Percentiles rank a stretch among this genome's conserved stretches.
Evolutionary conservation across 441 rosid species (phyloP).

Genomic region (Adansonia rubrostipa): DNA sequence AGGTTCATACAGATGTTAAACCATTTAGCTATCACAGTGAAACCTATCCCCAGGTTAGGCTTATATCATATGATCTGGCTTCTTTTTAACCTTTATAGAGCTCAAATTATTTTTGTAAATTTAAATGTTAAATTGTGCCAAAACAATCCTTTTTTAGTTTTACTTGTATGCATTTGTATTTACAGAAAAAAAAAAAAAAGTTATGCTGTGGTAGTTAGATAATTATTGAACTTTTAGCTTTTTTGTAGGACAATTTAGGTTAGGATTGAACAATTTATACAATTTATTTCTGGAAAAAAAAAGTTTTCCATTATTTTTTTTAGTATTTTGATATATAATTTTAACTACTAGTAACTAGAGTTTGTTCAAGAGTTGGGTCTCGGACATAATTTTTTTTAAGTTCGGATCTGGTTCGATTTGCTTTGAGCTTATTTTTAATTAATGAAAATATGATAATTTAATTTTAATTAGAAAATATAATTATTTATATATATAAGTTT

Average conservation of each 20-base stretch:
- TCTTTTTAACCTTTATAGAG: constrained; percentile 25
- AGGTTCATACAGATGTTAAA: constrained; percentile 30
- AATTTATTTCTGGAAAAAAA: constrained; percentile 38
- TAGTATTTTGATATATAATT: constrained; percentile 5
- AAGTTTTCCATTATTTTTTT: constrained; percentile 15
- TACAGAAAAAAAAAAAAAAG: constrained; percentile 34
- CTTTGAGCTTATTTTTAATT: too few species aligned
- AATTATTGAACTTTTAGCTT: constrained; percentile 31
- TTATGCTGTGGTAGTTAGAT: constrained; percentile 15
- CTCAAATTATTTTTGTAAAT: constrained; percentile 27
- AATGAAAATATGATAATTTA: too few species aligned
- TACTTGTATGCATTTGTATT: constrained; percentile 41
- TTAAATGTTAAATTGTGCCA: constrained; percentile 30
- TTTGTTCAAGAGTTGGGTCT: too few species aligned
- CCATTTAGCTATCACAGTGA: constrained; percentile 27
- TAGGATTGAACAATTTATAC: constrained; percentile 28
- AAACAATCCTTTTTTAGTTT: constrained; percentile 39
- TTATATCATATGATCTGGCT: constrained; percentile 35
- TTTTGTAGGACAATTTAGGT: constrained; percentile 25
- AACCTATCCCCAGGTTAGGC: constrained; percentile 54
- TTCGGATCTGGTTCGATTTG: too few species aligned
- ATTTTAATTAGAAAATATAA: too few species aligned
- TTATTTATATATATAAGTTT: too few species aligned
- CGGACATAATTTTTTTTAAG: too few species aligned
- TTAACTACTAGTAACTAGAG: not conserved